Conservation (phyloP, 345 rosid species). For the Angophora floribunda region DNA sequence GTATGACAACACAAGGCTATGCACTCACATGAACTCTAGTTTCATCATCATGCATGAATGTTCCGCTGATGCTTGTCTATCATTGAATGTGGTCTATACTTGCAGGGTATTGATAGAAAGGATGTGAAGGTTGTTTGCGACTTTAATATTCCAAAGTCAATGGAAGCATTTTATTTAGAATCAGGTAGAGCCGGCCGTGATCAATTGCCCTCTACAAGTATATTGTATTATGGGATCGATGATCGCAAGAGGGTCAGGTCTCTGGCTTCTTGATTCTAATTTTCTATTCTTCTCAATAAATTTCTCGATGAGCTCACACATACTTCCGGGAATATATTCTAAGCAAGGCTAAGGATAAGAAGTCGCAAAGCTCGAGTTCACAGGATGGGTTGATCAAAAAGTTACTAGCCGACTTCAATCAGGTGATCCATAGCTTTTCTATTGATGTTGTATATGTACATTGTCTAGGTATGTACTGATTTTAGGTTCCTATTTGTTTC, state of each 20-base stretch:
- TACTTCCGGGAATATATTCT: slow-evolving; percentile 69
- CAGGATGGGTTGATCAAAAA: slow-evolving; percentile 35
- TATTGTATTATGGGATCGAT: slow-evolving; percentile 87
- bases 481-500: neutral
- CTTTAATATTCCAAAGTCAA: slow-evolving; percentile 85
- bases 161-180: slow-evolving; percentile 98
- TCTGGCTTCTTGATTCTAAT: neutral
- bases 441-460: neutral
- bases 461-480: slow-evolving; percentile 2
- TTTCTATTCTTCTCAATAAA: neutral
- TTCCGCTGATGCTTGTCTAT: neutral
- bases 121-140: slow-evolving; percentile 94
- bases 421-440: slow-evolving; percentile 24
- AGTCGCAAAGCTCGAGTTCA: slow-evolving; percentile 41
- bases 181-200: slow-evolving; percentile 99
- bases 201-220: slow-evolving; percentile 73
- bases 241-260: slow-evolving; percentile 67
- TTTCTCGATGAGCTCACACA: slow-evolving; percentile 4
- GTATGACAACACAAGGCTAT: slow-evolving; percentile 15
- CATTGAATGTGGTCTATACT: slow-evolving; percentile 6
- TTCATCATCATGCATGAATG: neutral
- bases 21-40: neutral
- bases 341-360: slow-evolving; percentile 52
- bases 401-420: slow-evolving; percentile 56
- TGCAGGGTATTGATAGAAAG: slow-evolving; percentile 89